Evolutionary conservation across 306 rosid species (phyloP).

Genomic region (Alnus rubra): DNA sequence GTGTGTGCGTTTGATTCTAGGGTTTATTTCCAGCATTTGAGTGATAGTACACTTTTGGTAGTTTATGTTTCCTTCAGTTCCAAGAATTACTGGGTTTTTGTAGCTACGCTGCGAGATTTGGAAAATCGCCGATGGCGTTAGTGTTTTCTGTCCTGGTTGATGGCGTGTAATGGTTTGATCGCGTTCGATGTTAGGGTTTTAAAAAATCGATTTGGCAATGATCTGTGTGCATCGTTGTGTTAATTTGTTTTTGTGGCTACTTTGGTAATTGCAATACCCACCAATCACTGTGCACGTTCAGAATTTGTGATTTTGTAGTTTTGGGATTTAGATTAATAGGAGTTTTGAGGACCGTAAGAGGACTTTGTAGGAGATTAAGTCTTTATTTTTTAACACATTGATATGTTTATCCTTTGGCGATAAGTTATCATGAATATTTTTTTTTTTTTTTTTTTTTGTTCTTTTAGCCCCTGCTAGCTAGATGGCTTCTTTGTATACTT

Average conservation of each 20-base stretch:
- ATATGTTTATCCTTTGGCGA: no score
- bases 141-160: background rate
- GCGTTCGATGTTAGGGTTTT: background rate
- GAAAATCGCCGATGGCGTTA: background rate
- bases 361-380: no score
- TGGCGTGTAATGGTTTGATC: background rate
- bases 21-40: background rate
- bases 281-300: background rate
- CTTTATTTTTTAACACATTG: no score
- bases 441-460: no score
- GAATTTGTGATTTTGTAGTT: background rate
- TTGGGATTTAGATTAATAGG: background rate
- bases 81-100: background rate
- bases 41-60: background rate
- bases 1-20: background rate
- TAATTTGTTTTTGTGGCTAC: background rate
- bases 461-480: no score
- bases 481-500: no score
- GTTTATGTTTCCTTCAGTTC: background rate
- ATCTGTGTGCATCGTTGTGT: background rate
- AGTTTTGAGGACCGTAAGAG: no score
- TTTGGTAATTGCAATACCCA: background rate
- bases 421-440: no score
- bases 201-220: background rate
- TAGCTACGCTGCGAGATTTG: background rate